Base-by-base conservation (phyloP, 2,329 filamentous ascomycete species). In the Neonectria coccinea region DNA sequence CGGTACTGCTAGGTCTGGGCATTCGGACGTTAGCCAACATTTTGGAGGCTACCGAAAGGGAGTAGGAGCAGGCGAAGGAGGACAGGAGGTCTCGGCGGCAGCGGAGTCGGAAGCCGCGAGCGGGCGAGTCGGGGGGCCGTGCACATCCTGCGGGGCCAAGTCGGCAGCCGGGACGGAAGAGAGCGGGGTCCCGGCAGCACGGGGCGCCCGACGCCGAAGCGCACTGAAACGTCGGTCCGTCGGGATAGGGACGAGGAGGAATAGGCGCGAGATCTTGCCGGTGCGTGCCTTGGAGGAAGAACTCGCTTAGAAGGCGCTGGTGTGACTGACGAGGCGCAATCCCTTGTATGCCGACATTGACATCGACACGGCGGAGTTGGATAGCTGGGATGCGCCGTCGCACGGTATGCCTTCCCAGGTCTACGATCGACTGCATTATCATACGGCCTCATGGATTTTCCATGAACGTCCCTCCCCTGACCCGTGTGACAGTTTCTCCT, bases 281-380 rank as follows among this genome's bases (percentile, higher is more conserved):
- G 59, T 66, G n/a, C 3, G 59, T 3, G 36, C 16, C 8, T 33
- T 66, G 7, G 59, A 66, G 16, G 41, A 42, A 33, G 29, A 57
- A 18, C 50, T 57, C 48, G 29, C 16, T 2, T 29, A 57, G 42
- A 57, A 48, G 16, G 54, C 27, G 27, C 9, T 8, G 27, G 18
- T 55, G 22, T 67, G 65, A 62, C 50, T 67, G 33, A 65, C 62
- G 58, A 56, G 36, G 33, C 22, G 65, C 41, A 65, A 65, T 53
- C 39, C 41, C 20, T 45, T 57, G 14, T 62, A 65, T 62, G 54
- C 42, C 14, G 53, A 62, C 39, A 60, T 67, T 39, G 33, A 56
- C 5, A 67, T 65, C 36, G 62, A 62, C 36, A 50, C 8, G 33
- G 61, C 50, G 12, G 62, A 67, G 39, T 27, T 67, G 61, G 52